Evolutionary conservation across 345 rosid species (phyloP).

Genomic region (Gossypium rotundifolium): DNA sequence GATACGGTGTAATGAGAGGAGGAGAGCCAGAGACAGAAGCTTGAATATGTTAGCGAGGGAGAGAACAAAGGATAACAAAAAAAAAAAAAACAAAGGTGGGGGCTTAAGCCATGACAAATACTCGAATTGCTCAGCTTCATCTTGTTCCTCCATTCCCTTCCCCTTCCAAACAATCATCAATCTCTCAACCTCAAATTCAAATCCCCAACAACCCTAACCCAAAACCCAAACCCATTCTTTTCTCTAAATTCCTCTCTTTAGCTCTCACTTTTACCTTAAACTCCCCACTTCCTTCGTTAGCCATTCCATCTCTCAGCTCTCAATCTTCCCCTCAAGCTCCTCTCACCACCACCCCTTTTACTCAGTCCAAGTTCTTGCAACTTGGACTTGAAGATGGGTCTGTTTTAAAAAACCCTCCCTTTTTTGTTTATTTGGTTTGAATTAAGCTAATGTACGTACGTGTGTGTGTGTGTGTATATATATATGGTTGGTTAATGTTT

Average conservation of each 20-base stretch:
- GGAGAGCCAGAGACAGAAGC: neutral
- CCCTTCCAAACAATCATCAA: constrained; percentile 16
- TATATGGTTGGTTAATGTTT: neutral
- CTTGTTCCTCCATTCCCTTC: constrained; percentile 20
- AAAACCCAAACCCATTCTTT: constrained; percentile 24
- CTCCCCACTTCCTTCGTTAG: constrained; percentile 52
- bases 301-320: constrained; percentile 66
- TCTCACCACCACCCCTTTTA: constrained; percentile 77
- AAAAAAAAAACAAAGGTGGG: neutral
- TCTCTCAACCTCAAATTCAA: constrained; percentile 6
- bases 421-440: neutral
- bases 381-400: constrained; percentile 75
- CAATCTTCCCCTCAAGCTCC: constrained; percentile 29
- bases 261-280: constrained; percentile 50
- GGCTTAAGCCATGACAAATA: constrained; percentile 15
- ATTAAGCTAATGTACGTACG: neutral
- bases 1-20: neutral
- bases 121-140: constrained; percentile 21
- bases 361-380: constrained; percentile 73
- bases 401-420: neutral
- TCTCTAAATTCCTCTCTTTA: constrained; percentile 41
- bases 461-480: neutral
- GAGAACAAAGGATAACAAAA: neutral
- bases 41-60: neutral
- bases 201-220: constrained; percentile 11